Conservation (phyloP, 805 yeast genomes). For the Saturnispora quitensis region DNA sequence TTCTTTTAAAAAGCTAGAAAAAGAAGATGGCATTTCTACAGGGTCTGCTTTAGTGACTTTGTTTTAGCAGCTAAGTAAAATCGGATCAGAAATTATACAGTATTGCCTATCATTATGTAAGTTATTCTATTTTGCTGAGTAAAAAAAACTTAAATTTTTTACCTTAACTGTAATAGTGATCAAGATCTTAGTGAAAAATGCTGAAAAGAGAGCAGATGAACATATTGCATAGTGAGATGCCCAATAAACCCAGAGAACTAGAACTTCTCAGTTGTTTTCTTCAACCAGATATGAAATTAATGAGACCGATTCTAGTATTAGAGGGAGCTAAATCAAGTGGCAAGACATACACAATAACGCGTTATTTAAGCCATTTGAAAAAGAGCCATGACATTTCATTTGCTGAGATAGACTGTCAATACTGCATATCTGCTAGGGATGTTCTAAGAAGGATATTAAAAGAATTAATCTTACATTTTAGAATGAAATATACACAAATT, state of each 20-base stretch:
- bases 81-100: neutral
- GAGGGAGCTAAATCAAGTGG: conserved; percentile 45
- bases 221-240: conserved; percentile 5
- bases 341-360: conserved; percentile 32
- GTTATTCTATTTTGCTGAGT: neutral
- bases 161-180: neutral
- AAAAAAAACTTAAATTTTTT: neutral
- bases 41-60: neutral
- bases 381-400: conserved; percentile 16
- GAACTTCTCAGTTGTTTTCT: conserved; percentile 31
- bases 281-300: conserved; percentile 20
- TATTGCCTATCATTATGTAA: neutral
- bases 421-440: conserved; percentile 32
- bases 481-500: conserved; percentile 4
- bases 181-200: conserved; percentile 2
- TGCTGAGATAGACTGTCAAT: conserved; percentile 36
- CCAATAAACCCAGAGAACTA: conserved; percentile 29
- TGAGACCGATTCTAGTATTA: conserved; percentile 32
- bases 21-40: too few relatives aligned
- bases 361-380: conserved; percentile 24
- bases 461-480: conserved; percentile 6
- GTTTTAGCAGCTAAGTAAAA: neutral
- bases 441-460: conserved; percentile 35
- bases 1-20: neutral
- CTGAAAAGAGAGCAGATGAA: neutral